Base-by-base conservation (phyloP, 164 flowering plant species). In the Taxillus chinensis region DNA sequence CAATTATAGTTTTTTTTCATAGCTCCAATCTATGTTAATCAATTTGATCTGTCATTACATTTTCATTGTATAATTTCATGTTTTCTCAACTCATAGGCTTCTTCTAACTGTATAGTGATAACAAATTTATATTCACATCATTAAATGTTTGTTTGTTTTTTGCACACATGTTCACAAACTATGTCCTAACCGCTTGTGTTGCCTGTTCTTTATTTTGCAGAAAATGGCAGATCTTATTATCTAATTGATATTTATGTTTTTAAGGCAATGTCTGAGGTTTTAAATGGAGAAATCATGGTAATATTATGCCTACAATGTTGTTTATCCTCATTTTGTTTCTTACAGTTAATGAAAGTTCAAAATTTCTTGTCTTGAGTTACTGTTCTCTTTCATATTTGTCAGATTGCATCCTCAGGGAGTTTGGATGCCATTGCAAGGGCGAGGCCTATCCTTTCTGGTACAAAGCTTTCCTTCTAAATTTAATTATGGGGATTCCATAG, bases 371-470 rank as follows among this genome's bases (percentile, higher is more conserved):
- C 37, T n/a, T 58, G 37, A 8, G 16, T 43, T 67, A 16, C 41
- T 59, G 61, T 54, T 57, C 12, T 52, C 46, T 58, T 59, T 40
- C 59, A 58, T 59, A 16, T 17, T 71, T 13, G 60, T 51, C 71
- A 92, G 98, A 75, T 82, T 63, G 60, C 77, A 57, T 73, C 84
- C 12, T 90, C 98, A 17, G 98, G 98, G 75, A 82, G 72, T 48
- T 70, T 79, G 13, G 87, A 83, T 52, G 84, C 93, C 57, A 80
- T 79, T 74, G 74, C 80, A 63, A 82, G 62, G 77, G 96, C 92
- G 43, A 78, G 65, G 15, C 87, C 96, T 42, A 51, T 90, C 68
- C 90, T 92, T 48, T 75, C 85, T 60, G 92, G 98, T 92, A 71
- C 45, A 48, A 45, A 55, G 4, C 13, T 9, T 16, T 39, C 41